Base-by-base conservation (phyloP, 2,329 filamentous ascomycete genomes). In the Pyrenochaeta sp. region DNA sequence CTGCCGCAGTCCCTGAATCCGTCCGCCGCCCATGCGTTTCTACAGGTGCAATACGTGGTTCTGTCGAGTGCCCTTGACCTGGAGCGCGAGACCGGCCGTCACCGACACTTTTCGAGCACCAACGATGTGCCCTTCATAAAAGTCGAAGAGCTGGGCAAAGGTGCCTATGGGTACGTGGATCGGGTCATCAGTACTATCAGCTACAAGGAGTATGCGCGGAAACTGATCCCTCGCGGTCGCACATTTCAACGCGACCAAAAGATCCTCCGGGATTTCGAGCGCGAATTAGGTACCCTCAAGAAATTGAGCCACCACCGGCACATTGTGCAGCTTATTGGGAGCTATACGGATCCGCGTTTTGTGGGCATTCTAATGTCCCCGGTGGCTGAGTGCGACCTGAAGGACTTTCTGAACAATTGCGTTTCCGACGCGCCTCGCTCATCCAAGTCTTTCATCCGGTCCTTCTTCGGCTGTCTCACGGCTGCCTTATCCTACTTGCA, bases 331-430 rank as follows among this genome's bases (percentile, higher is more conserved):
- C 45, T 67, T 3, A 40, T 68, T 12, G 66, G 58, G 9, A 73
- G 68, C 45, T 76, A 72, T 41, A 75, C 72, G 1, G 73, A 75
- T 30, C 50, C 60, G 2, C 49, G 50, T 3, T 67, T 61, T 30
- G 55, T 75, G 14, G 71, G 65, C 7, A 49, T 77, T 1, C 46
- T 77, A 27, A 74, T 73, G 61, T 53, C 50, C 14, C 69, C 50
- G 20, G 61, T 71, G 4, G 68, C 66, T 4, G 47, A 65, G 4
- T 43, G 45, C 20, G 45, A 66, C 23, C 12, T 57, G 15, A 29
- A 47, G 9, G 66, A 67, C n/a, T 49, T 68, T 9, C 60, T 73
- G 23, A 27, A 27, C 9, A 27, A 27, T 27, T 27, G 23, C 23
- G 23, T 35, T 17, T 35, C n/a, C 17, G 35, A 45, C 0, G 29